A percentile compares a stretch with the other conserved stretches of the same genome.
phyloP scores from a whole-genome alignment of 2,329 filamentous ascomycete species.

The Exophiala aquamarina region DNA sequence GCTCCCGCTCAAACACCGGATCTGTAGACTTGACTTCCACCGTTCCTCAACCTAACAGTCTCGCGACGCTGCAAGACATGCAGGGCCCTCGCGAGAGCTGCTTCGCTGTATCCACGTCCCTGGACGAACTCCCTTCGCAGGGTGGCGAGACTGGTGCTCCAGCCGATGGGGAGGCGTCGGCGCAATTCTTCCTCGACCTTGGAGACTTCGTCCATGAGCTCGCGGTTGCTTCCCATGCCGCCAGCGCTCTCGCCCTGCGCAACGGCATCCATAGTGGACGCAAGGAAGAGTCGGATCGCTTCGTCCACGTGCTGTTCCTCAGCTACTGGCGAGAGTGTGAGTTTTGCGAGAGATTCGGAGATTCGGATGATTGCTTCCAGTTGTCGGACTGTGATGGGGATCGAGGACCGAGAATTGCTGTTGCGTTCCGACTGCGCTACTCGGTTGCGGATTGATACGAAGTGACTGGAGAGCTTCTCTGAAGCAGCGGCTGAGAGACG shows the following conservation, averaged over 20 bases:
- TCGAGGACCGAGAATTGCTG: slow-evolving; percentile 85
- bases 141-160: slow-evolving; percentile 87
- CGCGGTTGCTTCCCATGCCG: slow-evolving; percentile 63
- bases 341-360: slow-evolving; percentile 90
- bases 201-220: slow-evolving; percentile 84
- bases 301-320: slow-evolving; percentile 93
- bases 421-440: slow-evolving; percentile 89
- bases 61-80: slow-evolving; percentile 85
- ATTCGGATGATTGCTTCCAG: slow-evolving; percentile 97
- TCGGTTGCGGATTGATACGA: slow-evolving; percentile 92
- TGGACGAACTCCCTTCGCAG: slow-evolving; percentile 89
- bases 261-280: slow-evolving; percentile 96
- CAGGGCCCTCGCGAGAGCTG: slow-evolving; percentile 78
- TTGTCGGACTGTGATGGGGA: slow-evolving; percentile 96
- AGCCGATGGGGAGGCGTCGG: slow-evolving; percentile 85
- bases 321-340: slow-evolving; percentile 80
- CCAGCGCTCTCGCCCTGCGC: slow-evolving; percentile 76
- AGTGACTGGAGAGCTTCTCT: slow-evolving; percentile 95
- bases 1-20: slow-evolving; percentile 39
- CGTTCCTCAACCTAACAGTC: slow-evolving; percentile 57
- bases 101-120: slow-evolving; percentile 84
- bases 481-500: slow-evolving; percentile 86
- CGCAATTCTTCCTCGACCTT: slow-evolving; percentile 88
- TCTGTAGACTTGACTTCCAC: slow-evolving; percentile 50
- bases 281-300: slow-evolving; percentile 93